Base-by-base conservation (phyloP, 2,329 filamentous ascomycete genomes). In the Phoma sp. region DNA sequence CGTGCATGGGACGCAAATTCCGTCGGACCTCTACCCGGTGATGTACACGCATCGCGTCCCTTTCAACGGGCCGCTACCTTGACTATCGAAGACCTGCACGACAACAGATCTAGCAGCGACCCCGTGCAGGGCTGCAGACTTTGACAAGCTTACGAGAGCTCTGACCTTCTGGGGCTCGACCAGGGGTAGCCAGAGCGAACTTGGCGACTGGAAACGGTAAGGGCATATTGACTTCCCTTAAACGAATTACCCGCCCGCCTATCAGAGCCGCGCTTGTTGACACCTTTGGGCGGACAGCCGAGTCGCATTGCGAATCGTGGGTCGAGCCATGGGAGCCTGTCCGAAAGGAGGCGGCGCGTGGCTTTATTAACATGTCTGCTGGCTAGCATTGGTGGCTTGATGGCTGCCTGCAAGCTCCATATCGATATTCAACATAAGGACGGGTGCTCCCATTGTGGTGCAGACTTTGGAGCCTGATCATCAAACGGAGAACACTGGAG, bases 351-450 rank as follows among this genome's bases (percentile, higher is more conserved):
- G 59, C 56, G 57, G 44, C 55, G 60, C 55, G 55, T 68, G 66
- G 65, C 69, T 60, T 64, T 63, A 64, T 67, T 67, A 57, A 60
- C 61, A 64, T 62, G 47, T 27, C 52, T 50, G 46, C 42, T 50
- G 47, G 47, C 41, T 47, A 37, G 52, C 52, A 55, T 47, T 57
- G 54, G 65, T 66, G 67, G 64, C 65, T 68, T 65, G 63, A 48
- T 55, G 62, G 57, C 59, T 62, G 58, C 55, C 41, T 37, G 60
- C 59, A 60, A 57, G 54, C 55, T 50, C 55, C 55, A 63, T 60
- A 62, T 60, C 62, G 48, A 55, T 60, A 59, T 58, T 53, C 54
- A 61, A 61, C 67, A 68, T 69, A 69, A 69, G 67, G 61, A 60
- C 56, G 49, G 57, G 57, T 61, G 47, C 40, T 65, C 66, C 64